Evolutionary conservation across 1,284 basidiomycete genomes (phyloP), one percentile per base, ranked within the genome.

Genomic region (Ganoderma meredithae): DNA sequence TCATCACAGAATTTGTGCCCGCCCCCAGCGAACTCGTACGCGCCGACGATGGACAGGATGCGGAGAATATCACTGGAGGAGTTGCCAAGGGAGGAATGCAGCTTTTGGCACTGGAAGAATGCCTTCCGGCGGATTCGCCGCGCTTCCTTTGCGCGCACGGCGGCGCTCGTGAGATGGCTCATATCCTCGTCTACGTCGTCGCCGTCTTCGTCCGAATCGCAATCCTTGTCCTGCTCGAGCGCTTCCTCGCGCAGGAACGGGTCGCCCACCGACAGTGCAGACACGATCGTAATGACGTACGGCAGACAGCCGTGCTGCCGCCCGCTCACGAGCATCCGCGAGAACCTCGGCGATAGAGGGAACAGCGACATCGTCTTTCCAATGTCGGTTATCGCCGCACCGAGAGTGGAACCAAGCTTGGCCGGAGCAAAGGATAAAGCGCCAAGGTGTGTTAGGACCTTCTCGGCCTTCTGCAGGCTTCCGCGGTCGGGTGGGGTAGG

Each of bases 361-460:
- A 98, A 99, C 56, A 96, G 81, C 1, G 95, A 88, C 97, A 99
- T 99, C 3, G 91, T 87, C 67, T 88, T 89, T 7, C 98, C 98
- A 0, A 99, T 85, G 40, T 95, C 88, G 0, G 97, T 99, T 69
- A 99, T 94, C 69, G 88, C 85, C 4, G 88, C 88, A 22, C 88
- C 88, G 0, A 78, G 80, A 2, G 76, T 74, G 33, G 70, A 71
- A 7, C 77, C 76, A 10, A 75, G 79, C 44, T 76, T 80, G 43
- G 78, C 76, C 10, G 79, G 72, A 1, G 81, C 76, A 2, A 84
- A 77, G 10, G 82, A 84, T 58, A 98, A 83, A 0, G 98, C 98
- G 15, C 96, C 97, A 3, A 99, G 88, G 75, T 95, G 87, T 17
- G 85, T 87, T 43, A 99, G 84, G 2, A 92, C 84, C 53, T 86